Evolutionary conservation across 352 stramenopile genomes (phyloP), one percentile per base, ranked within the genome.

Genomic region (Phytophthora sp.): DNA sequence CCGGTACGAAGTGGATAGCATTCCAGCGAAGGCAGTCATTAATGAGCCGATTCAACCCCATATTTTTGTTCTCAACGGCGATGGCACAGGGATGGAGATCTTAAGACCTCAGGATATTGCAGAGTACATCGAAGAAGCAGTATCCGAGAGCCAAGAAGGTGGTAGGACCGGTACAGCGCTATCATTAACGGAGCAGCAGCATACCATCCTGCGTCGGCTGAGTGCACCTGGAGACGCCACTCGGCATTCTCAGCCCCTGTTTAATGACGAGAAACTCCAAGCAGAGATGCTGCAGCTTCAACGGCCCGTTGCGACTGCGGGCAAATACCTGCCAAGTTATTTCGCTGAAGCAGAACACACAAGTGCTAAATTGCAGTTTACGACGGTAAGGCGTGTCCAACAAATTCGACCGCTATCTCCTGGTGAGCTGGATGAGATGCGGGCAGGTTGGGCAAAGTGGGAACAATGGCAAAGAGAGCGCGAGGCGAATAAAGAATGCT

Each of bases 31-130:
- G 57, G 77, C 83, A 21, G 77, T 90, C 9, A 87, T 92, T 50
- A 92, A 89, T 39, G 77, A 93, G 26, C 84, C 84, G 2, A 91
- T 95, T 10, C 61, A 91, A 46, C 87, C 87, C 13, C 76, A 85
- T 34, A 26, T 93, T 43, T 83, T 95, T 26, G 37, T 93, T 37
- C 62, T 95, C 13, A 72, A 88, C n/a, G 87, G 87, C 28, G 79
- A 95, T 49, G 87, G 87, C 8, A 91, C 81, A 0, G 87, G 79
- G 1, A 18, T 57, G 1, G 87, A 95, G 46, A 52, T 92, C 9
- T 26, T 92, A 38, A 66, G 78, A 48, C 80, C 82, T 11, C 66
- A 44, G 4, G 86, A 94, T 30, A 58, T 78, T 20, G 54, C 43
- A 5, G 55, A 77, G 10, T 87, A 60, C 24, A 31, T 83, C 3